These are phyloP conservation scores for Botrytis porri DNA, from an alignment of 2,329 filamentous ascomycete genomes.

Conservation along the genomic window DNA sequence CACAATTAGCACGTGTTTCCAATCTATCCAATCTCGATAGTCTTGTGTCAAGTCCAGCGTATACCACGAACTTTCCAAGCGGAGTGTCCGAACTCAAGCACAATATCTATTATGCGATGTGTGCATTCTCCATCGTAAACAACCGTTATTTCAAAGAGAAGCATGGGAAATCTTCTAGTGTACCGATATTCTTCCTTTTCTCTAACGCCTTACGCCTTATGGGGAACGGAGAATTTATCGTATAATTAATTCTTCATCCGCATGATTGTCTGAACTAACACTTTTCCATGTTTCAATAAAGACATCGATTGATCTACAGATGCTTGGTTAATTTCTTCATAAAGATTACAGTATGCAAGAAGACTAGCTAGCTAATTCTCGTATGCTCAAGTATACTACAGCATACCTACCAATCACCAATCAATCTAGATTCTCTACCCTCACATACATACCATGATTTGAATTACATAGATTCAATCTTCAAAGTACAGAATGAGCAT, in stretches of 20 bases:
- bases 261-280: background rate
- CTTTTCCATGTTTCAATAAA: background rate
- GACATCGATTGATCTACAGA: background rate
- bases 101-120: background rate
- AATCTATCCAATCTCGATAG: background rate
- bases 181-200: background rate
- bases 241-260: background rate
- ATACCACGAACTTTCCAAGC: background rate
- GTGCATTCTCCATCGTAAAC: background rate
- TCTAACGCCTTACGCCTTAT: background rate
- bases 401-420: background rate
- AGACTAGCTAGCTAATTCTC: background rate
- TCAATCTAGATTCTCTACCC: background rate
- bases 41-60: background rate
- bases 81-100: background rate
- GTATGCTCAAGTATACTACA: background rate
- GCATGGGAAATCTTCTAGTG: background rate
- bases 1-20: background rate
- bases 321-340: background rate
- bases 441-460: background rate
- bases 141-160: background rate
- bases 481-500: background rate
- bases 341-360: background rate
- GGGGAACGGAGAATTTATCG: background rate
- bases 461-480: background rate